Evolutionary conservation across 2,329 filamentous ascomycete species (phyloP).

Genomic region (Trichoderma lentiforme): DNA sequence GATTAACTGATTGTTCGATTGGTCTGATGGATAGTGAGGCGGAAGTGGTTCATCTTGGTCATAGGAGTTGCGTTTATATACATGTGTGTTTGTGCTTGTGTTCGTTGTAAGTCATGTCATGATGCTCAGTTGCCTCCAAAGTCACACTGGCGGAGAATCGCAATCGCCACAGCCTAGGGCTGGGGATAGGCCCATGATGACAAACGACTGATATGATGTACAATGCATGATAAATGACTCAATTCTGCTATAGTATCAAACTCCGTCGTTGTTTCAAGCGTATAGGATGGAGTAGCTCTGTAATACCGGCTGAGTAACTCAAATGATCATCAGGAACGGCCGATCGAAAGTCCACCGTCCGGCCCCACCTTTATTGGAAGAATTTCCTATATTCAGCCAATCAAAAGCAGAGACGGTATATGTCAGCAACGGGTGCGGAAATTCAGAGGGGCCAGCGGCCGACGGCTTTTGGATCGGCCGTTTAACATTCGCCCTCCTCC

Average conservation of each 20-base stretch:
- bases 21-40: not conserved
- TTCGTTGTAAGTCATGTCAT: not conserved
- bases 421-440: slow-evolving; percentile 8
- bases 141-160: not conserved
- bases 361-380: not conserved
- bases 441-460: not conserved
- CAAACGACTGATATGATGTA: not conserved
- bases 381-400: not conserved
- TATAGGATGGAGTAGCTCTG: not conserved
- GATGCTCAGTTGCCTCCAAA: not conserved
- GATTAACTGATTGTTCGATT: not conserved
- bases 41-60: not conserved
- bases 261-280: not conserved
- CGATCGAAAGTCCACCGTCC: not conserved
- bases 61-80: not conserved
- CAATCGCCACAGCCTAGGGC: not conserved
- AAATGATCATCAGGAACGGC: not conserved
- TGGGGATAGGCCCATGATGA: not conserved
- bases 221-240: not conserved
- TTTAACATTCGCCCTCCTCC: not conserved
- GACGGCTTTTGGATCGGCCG: slow-evolving; percentile 9
- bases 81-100: not conserved
- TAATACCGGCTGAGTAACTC: not conserved
- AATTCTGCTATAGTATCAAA: not conserved
- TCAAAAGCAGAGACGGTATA: not conserved